Conservation (phyloP, 768 basidiomycete species). For the Roridomyces roridus region DNA sequence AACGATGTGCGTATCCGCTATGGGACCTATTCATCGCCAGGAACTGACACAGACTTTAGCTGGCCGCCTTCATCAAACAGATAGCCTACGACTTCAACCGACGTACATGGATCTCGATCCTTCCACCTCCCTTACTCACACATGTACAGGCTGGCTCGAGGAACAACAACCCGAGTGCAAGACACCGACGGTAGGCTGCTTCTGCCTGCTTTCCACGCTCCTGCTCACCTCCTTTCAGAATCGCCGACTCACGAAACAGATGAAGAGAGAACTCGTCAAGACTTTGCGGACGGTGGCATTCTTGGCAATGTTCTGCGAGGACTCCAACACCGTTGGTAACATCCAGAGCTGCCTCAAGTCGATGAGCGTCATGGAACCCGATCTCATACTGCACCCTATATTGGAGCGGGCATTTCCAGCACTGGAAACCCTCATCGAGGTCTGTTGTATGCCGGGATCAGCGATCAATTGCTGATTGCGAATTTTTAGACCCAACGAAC, state of each 20-base stretch:
- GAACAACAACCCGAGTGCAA: conserved; percentile 82
- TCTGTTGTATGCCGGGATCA: conserved; percentile 66
- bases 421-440: conserved; percentile 88
- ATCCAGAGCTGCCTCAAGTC: conserved; percentile 84
- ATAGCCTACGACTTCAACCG: conserved; percentile 87
- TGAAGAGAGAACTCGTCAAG: conserved; percentile 87
- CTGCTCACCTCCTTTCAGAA: conserved; percentile 43
- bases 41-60: conserved; percentile 40
- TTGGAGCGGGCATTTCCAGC: conserved; percentile 86
- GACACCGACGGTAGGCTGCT: conserved; percentile 62
- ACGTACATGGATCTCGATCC: conserved; percentile 46
- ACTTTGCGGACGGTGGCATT: conserved; percentile 82
- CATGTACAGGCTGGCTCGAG: conserved; percentile 71
- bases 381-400: conserved; percentile 81
- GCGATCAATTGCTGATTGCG: conserved; percentile 80
- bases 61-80: conserved; percentile 86
- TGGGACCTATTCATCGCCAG: background rate
- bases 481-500: conserved; percentile 77
- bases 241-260: conserved; percentile 76
- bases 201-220: background rate
- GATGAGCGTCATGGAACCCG: conserved; percentile 85
- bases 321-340: conserved; percentile 72
- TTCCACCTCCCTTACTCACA: background rate
- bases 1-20: conserved; percentile 57
- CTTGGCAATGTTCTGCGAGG: conserved; percentile 91